Evolutionary conservation across 1,284 basidiomycete genomes (phyloP), one percentile per base, ranked within the genome.

Genomic region (Apiotrichum gamsii): DNA sequence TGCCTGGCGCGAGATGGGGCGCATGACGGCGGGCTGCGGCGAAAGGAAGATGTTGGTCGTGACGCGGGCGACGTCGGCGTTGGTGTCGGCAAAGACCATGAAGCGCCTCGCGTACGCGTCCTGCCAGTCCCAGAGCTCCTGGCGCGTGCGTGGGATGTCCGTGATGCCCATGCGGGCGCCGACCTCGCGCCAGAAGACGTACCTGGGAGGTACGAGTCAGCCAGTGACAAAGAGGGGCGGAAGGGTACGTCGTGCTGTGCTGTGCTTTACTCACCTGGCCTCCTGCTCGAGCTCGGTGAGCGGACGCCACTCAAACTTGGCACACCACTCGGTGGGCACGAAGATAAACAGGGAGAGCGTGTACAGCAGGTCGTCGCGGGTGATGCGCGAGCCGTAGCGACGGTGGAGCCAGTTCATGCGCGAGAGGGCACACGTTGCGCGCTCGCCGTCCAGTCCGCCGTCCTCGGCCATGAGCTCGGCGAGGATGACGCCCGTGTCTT

Each of bases 181-280:
- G 16, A 53, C 38, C 32, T 53, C 51, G 34, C 51, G 51, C 51
- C 51, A 53, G 38, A 46, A 39, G 23, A 53, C 38, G 37, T 53
- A 53, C 15, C 49, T 51, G 37, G n/a, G n/a, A n/a, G n/a, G n/a
- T n/a, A n/a, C n/a, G n/a, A n/a, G n/a, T n/a, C 2, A 13, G 30
- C 43, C 35, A 50, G 43, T 15, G 28, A 16, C 25, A 18, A 8
- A n/a, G n/a, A n/a, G n/a, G n/a, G n/a, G n/a, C n/a, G n/a, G n/a
- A n/a, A n/a, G n/a, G n/a, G n/a, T n/a, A n/a, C n/a, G n/a, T n/a
- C n/a, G n/a, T n/a, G n/a, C 4, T 19, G 28, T 41, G n/a, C 16
- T 3, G 21, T 11, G 15, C n/a, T 10, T 4, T 1, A 51, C 49
- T 43, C 41, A 51, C 49, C 51, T 38, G 13, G 51, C 47, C 44